These are phyloP conservation scores for Coemansia sp. DNA, from an alignment of 192 early-diverging fungal species.

Conservation along the genomic window DNA sequence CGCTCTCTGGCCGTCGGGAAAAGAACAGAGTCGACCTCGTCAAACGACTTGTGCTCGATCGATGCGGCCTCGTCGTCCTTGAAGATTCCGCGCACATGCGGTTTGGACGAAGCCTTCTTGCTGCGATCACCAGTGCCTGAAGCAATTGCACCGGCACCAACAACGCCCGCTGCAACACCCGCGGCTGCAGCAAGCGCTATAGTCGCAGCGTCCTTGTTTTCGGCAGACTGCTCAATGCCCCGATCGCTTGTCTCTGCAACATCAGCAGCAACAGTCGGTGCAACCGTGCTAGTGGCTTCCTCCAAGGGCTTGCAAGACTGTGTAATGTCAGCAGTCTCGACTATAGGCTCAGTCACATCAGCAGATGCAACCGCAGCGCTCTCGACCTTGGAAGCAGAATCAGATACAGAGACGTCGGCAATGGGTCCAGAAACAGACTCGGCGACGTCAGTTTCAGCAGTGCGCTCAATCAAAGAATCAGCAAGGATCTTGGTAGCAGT, in stretches of 20 bases:
- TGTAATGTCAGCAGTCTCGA: slow-evolving; percentile 6
- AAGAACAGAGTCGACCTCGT: slow-evolving; percentile 26
- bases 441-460: background rate
- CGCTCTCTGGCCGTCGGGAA: slow-evolving; percentile 7
- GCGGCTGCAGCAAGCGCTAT: slow-evolving; percentile 1
- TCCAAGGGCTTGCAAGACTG: slow-evolving; percentile 8
- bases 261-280: slow-evolving; percentile 11
- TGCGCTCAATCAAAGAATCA: background rate
- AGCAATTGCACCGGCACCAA: slow-evolving; percentile 4
- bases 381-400: background rate
- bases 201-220: background rate
- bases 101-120: background rate
- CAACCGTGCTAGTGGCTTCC: background rate
- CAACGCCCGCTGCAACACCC: background rate
- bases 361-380: slow-evolving; percentile 4
- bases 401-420: background rate
- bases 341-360: slow-evolving; percentile 4
- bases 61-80: background rate
- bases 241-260: background rate
- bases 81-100: background rate
- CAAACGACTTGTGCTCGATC: slow-evolving; percentile 6
- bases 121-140: background rate
- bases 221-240: background rate
- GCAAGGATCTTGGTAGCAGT: background rate
- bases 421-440: background rate